Evolutionary conservation across 371 early-diverging fungal genomes (phyloP).

Genomic region (Mucor indicus): DNA sequence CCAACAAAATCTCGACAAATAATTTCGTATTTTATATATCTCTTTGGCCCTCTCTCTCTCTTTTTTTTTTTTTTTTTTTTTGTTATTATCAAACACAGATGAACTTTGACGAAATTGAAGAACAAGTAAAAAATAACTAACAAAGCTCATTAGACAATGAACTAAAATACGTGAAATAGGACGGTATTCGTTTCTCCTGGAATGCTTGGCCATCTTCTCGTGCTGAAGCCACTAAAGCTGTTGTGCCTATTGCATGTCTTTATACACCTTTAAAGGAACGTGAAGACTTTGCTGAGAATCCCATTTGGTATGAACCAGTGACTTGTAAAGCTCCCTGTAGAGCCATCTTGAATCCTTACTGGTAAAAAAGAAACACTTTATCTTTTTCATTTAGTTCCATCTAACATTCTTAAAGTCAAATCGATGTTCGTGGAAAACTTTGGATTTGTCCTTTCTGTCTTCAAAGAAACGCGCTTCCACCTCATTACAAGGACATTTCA

Average conservation of each 20-base stretch:
- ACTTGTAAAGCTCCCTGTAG: constrained; percentile 96
- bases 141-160: no score
- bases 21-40: background rate
- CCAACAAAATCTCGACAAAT: no score
- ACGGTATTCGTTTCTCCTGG: constrained; percentile 98
- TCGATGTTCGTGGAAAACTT: constrained; percentile 91
- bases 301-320: constrained; percentile 96
- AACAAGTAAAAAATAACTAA: no score
- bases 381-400: background rate
- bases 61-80: background rate
- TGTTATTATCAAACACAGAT: constrained; percentile 28
- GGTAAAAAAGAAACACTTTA: constrained; percentile 50
- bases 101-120: constrained; percentile 89
- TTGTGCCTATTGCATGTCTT: constrained; percentile 95
- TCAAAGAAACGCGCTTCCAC: constrained; percentile 96
- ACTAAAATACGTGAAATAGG: constrained; percentile 26
- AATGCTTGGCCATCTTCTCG: constrained; percentile 97
- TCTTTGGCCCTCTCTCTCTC: background rate
- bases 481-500: constrained; percentile 98
- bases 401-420: constrained; percentile 59
- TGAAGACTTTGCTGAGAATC: constrained; percentile 64
- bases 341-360: constrained; percentile 97
- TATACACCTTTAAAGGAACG: constrained; percentile 98
- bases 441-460: constrained; percentile 99
- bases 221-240: constrained; percentile 90